Base-by-base conservation (phyloP, 331 rosid species). In the Pyracantha coccinea region DNA sequence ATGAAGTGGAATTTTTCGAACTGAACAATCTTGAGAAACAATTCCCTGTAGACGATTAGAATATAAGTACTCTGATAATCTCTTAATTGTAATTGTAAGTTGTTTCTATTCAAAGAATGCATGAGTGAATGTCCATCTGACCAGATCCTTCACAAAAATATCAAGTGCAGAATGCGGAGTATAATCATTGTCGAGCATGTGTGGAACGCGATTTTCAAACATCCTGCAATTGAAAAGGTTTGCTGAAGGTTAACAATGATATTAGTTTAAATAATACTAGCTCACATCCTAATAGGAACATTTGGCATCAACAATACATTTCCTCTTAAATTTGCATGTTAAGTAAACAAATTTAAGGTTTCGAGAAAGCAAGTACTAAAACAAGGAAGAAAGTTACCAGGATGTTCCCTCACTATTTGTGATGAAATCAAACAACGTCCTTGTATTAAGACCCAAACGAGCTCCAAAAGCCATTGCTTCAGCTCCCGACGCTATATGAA, bases 391-490 rank as follows among this genome's bases (percentile, higher is more conserved):
- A 14, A 41, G 75, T 62, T 88, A 93, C 98, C 98, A 93, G 81
- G 98, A 93, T 66, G 98, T 82, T 79, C 96, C 98, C 79, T 81
- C 85, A 77, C 93, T 87, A 72, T n/a, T 75, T 88, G 85, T 82
- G 80, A 93, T 83, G 75, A 87, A 85, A 77, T 93, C 93, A 79
- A 88, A 93, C 85, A 93, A 73, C 66, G 47, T 57, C 81, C 92
- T 86, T 74, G 98, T 91, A 80, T 90, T 83, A 55, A 93, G 83
- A 81, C 98, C 97, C 82, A 91, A 78, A 19, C 92, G 90, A 74
- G 98, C 97, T 78, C 93, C 97, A 79, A 94, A 90, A 25, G 97
- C 98, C 88, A 94, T 85, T 82, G 98, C 90, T 89, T 94, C 98
- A 10, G 98, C 97, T 75, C 84, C 95, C 13, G 97, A 88, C 67